Evolutionary conservation across 331 rosid genomes (phyloP).

Genomic region (Erythrophleum ivorense): DNA sequence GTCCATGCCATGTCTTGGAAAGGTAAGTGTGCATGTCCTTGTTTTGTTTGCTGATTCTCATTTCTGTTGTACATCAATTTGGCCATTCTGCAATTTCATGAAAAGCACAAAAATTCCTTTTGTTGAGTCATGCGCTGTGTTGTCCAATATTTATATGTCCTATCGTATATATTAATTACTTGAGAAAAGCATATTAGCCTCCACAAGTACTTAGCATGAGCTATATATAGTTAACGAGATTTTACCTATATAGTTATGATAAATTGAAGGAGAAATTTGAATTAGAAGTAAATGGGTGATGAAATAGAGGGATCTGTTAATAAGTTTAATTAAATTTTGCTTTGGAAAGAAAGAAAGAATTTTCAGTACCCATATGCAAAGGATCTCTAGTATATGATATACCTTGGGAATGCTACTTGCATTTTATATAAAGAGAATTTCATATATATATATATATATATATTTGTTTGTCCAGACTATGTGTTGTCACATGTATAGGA

Average conservation of each 20-base stretch:
- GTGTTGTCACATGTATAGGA: too few relatives aligned
- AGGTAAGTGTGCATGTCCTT: conserved; percentile 17
- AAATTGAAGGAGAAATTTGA: too few relatives aligned
- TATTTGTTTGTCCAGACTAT: too few relatives aligned
- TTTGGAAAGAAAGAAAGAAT: not conserved
- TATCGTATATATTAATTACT: not conserved
- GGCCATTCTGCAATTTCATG: conserved; percentile 5
- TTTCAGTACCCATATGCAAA: not conserved
- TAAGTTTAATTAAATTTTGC: too few relatives aligned
- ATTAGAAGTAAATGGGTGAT: not conserved
- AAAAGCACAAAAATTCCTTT: conserved; percentile 16
- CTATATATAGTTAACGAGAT: not conserved
- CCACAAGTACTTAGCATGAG: not conserved
- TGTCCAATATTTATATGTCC: conserved; percentile 25
- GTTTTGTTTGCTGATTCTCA: conserved; percentile 3
- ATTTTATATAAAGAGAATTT: not conserved
- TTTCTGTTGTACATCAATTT: not conserved
- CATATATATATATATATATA: too few relatives aligned
- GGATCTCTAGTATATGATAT: not conserved
- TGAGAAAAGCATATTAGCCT: not conserved
- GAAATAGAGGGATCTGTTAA: not conserved
- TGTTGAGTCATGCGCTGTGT: conserved; percentile 7
- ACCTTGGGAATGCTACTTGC: not conserved
- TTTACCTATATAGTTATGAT: too few relatives aligned
- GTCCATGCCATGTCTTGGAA: conserved; percentile 34